Evolutionary conservation across 495 filamentous ascomycete genomes (phyloP), one percentile per base, ranked within the genome.

Genomic region (Neurospora sp.): DNA sequence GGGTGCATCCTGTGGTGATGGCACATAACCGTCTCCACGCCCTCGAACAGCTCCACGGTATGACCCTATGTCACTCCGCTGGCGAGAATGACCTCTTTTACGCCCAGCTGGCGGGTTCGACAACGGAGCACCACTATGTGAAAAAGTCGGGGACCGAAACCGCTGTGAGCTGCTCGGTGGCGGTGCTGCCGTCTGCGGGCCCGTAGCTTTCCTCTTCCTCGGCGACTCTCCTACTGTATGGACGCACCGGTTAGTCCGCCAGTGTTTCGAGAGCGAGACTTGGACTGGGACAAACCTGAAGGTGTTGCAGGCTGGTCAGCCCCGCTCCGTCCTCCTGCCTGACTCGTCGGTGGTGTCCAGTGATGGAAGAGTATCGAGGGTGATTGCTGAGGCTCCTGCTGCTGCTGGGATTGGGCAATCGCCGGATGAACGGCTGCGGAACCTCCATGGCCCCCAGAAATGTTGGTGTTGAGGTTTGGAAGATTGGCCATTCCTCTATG

Each of bases 361-460:
- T 97, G 93, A 78, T 97, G 94, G 74, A 97, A 97, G 78, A 93
- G 96, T 69, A 97, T 91, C 16, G 89, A 89, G 8, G 92, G 84
- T n/a, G 82, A 80, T 39, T 82, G 79, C 59, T 87, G 86, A 41
- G 86, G 74, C 71, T 87, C 87, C 46, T 74, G 77, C 71, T 79
- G 81, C 41, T 78, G 81, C 69, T 83, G 82, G 61, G 79, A 71
- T 44, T 80, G 76, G 22, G 73, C 74, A 35, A 76, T 76, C 76
- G 71, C 76, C 69, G 78, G 76, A 39, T 84, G 82, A 44, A 76
- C 59, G n/a, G 69, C 71, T n/a, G 71, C 71, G 22, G 80, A 40
- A 48, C 71, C 69, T 35, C 74, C 76, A 20, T 71, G 76, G 12
- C 76, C 77, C 27, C 75, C 73, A 22, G 78, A 76, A 14, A 81